Evolutionary conservation across 2,329 filamentous ascomycete genomes (phyloP), one percentile per base, ranked within the genome.

Genomic region (Botrytis sinoallii): DNA sequence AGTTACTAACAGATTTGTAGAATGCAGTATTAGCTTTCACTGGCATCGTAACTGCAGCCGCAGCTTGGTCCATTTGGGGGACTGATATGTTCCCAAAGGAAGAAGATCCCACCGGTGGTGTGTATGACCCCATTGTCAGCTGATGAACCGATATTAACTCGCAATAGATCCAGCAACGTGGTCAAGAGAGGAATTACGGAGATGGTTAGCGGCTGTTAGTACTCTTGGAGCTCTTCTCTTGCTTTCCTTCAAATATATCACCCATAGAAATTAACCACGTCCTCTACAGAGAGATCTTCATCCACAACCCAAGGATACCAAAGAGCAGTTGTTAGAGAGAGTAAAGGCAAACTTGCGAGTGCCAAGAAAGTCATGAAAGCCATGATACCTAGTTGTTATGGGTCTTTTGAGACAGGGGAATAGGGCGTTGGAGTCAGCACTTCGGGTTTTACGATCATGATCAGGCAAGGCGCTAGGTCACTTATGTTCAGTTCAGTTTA

Each of bases 1-100:
- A 48, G 29, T 22, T 3, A n/a, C 35, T 18, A 42, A 59, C 22
- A 60, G 66, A 75, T 77, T 35, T 16, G 16, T 79, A 93, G 91
- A 93, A 91, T 79, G 85, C 92, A 74, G 87, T 94, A 72, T 72
- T 84, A 91, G 93, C 91, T 29, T 98, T 98, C 81, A 90, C 92
- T 7, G 93, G 92, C 16, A 87, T 97, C 70, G 88, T 98, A 22
- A 92, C 93, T 10, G 93, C 92, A 2, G 94, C 92, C 2, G 92
- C 94, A 25, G 90, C 89, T 60, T 97, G 92, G 91, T 88, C 89
- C 29, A 95, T 98, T 78, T 97, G 92, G 91, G 94, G 94, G 73
- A 65, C 48, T 71, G 93, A 95, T 76, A 88, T 98, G 79, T 97
- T 98, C 79, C 95, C 95, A 0, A 83, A 88, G 5, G 85, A 90